A percentile compares a stretch with the other conserved stretches of the same genome.
Evolutionary conservation across 1,284 basidiomycete genomes (phyloP).

Genomic region (Amylostereum areolatum): DNA sequence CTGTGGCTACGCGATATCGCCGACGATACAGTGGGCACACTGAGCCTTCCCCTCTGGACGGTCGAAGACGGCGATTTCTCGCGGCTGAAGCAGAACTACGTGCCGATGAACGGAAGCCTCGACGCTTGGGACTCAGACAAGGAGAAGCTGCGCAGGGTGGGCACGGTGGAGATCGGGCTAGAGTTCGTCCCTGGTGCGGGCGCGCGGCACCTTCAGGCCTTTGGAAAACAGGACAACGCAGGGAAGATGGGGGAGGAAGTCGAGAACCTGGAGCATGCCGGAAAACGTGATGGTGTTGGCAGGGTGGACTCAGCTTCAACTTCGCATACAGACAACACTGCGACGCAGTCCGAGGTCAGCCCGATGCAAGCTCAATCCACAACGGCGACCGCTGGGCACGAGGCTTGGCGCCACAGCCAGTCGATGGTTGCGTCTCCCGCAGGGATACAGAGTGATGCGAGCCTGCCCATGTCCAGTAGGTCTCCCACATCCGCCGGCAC

Average conservation of each 20-base stretch:
- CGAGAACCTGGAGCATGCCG: background rate
- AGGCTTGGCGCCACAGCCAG: background rate
- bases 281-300: slow-evolving; percentile 17
- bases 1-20: slow-evolving; percentile 56
- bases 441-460: background rate
- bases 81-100: slow-evolving; percentile 50
- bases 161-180: slow-evolving; percentile 20
- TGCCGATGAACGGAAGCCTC: slow-evolving; percentile 49
- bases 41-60: slow-evolving; percentile 33
- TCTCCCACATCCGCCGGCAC: background rate
- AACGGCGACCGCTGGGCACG: background rate
- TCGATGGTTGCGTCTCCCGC: background rate
- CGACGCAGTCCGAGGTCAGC: background rate
- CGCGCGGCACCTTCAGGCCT: slow-evolving; percentile 17
- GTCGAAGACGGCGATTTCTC: slow-evolving; percentile 29
- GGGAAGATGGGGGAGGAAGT: background rate
- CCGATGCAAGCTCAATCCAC: background rate
- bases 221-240: background rate
- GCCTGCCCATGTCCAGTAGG: no score
- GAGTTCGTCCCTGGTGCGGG: slow-evolving; percentile 23
- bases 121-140: slow-evolving; percentile 39
- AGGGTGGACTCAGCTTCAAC: background rate
- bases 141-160: slow-evolving; percentile 34
- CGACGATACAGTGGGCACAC: slow-evolving; percentile 33
- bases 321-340: background rate